Conservation (phyloP, 2,329 filamentous ascomycete genomes). For the Diplocarpon mali region DNA sequence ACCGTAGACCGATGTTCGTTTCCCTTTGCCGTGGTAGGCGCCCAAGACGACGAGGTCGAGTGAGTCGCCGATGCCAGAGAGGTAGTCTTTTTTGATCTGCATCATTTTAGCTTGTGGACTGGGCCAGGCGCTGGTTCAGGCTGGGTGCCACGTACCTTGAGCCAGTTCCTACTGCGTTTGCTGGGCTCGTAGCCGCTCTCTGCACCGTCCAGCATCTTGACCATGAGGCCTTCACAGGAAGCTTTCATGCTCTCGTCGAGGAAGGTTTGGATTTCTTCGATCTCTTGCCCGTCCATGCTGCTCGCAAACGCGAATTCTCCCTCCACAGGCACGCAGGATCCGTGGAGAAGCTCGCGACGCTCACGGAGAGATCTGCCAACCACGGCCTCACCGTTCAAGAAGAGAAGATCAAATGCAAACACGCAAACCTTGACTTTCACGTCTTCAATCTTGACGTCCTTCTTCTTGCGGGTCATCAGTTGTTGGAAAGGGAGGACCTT, state of each 20-base stretch:
- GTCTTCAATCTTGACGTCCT: constrained; percentile 91
- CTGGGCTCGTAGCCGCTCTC: constrained; percentile 95
- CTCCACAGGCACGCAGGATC: constrained; percentile 66
- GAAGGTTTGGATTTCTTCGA: constrained; percentile 87
- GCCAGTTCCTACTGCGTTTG: constrained; percentile 94
- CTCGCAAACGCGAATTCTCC: constrained; percentile 90
- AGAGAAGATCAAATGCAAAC: constrained; percentile 91
- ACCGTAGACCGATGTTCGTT: constrained; percentile 90
- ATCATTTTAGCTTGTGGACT: neutral
- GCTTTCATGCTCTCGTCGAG: constrained; percentile 93
- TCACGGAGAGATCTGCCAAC: constrained; percentile 82
- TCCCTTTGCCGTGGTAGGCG: constrained; percentile 88
- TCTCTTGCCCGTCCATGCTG: constrained; percentile 72
- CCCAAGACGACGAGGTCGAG: constrained; percentile 93
- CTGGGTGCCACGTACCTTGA: constrained; percentile 58
- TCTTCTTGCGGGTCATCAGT: constrained; percentile 94
- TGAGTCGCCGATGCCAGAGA: constrained; percentile 85
- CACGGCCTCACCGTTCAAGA: constrained; percentile 80
- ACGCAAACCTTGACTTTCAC: constrained; percentile 96
- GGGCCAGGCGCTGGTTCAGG: neutral
- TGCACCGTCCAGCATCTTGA: constrained; percentile 93
- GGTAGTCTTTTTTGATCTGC: constrained; percentile 95
- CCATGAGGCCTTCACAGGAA: constrained; percentile 95
- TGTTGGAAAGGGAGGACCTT: constrained; percentile 96
- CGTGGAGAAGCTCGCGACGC: constrained; percentile 62